A percentile compares a stretch with the other conserved stretches of the same genome.
Conservation (phyloP, 2,329 filamentous ascomycete genomes). For the Cercospora sojina region DNA sequence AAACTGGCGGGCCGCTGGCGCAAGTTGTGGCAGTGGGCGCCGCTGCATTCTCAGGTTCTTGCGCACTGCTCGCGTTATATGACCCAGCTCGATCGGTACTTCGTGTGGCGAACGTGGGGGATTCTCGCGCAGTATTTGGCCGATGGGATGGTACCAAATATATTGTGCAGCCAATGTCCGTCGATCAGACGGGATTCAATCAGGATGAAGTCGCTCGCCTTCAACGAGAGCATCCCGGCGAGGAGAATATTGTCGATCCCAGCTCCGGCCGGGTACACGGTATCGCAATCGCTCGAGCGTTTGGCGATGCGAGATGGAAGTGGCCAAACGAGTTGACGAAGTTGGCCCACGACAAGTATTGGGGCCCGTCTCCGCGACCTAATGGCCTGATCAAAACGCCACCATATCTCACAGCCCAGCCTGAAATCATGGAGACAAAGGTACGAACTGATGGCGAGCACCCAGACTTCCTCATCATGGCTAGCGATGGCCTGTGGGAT, state of each 20-base stretch:
- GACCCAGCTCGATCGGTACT: constrained; percentile 56
- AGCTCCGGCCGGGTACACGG: constrained; percentile 62
- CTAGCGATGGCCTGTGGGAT: constrained; percentile 64
- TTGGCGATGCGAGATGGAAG: constrained; percentile 69
- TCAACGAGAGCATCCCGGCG: constrained; percentile 60
- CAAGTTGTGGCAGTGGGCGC: constrained; percentile 33
- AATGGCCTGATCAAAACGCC: constrained; percentile 50
- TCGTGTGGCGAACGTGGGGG: constrained; percentile 65
- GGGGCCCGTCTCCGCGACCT: constrained; percentile 50
- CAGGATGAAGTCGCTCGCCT: constrained; percentile 57
- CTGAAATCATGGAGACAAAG: constrained; percentile 59
- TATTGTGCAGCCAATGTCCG: constrained; percentile 55
- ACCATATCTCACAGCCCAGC: constrained; percentile 67
- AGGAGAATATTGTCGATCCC: constrained; percentile 59
- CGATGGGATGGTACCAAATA: constrained; percentile 51
- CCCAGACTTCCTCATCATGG: constrained; percentile 63
- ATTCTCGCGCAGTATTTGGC: constrained; percentile 66
- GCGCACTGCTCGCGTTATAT: constrained; percentile 63
- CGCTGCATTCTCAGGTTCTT: constrained; percentile 56
- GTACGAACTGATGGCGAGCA: constrained; percentile 46
- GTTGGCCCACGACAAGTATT: constrained; percentile 50
- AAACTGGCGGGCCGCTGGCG: constrained; percentile 20
- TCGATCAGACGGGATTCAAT: constrained; percentile 67
- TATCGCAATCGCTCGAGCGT: constrained; percentile 61
- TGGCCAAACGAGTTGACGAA: constrained; percentile 56